Base-by-base conservation (phyloP, 441 rosid species). In the Gossypium schwendimanii region DNA sequence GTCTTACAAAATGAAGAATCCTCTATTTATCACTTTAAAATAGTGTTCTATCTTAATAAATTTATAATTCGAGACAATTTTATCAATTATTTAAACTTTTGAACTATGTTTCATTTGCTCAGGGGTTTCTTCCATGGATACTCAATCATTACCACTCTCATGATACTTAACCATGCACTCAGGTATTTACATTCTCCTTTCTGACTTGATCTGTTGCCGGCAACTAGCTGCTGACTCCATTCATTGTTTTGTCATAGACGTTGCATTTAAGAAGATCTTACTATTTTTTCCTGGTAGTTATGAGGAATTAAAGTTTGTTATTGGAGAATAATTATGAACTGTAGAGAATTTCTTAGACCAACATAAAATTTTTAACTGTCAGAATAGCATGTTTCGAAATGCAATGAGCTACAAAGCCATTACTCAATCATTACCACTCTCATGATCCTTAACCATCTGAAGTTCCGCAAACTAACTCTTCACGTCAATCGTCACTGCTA, bases 41-140 rank as follows among this genome's bases (percentile, higher is more conserved):
- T 44, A 14, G 54, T 45, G 55, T 41, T 63, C 28, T 63, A 20
- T 63, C 17, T 63, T 11, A 64, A 64, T 41, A 39, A 64, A 28
- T 64, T 64, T 23, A 60, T 66, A 47, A 33, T 33, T 6, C 39
- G 9, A 6, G 59, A 61, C 14, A 49, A 24, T 58, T 54, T 55
- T 24, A 14, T 70, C 70, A 49, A 15, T 57, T 49, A 67, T 70
- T 39, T 69, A 6, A 55, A 69, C 39, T 64, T 60, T 75, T 66
- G 49, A 55, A 65, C 69, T 39, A 36, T 60, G 2, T 67, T 21
- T 68, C 69, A 52, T 53, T 61, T 69, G 61, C 79, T 63, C 85
- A 94, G 97, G 88, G 99, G 99, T 45, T 95, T 95, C 84, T 95
- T 95, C 81, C 96, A 95, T 77, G 99, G 99, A 24, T 92, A 95